Evolutionary conservation across 331 rosid genomes (phyloP), one percentile per base, ranked within the genome.

Genomic region (Acacia concinna): DNA sequence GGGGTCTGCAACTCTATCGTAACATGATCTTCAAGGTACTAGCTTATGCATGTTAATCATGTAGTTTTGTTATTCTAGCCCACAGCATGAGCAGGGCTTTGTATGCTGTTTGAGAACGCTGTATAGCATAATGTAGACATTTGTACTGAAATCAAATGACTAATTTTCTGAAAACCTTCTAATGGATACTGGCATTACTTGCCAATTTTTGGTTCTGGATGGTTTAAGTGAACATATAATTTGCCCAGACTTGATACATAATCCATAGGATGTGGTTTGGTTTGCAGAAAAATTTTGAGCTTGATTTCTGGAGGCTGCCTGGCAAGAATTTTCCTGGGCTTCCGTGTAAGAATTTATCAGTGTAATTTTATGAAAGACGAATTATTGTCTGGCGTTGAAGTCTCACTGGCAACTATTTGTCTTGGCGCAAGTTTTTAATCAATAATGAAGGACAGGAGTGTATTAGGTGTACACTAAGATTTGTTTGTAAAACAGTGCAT

Each of bases 41-140:
- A 77, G 67, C 41, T 32, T 68, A 63, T 68, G 78, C 62, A 60
- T 76, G 82, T 18, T 59, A 66, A 40, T 46, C 44, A 73, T 30
- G 13, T 60, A 20, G 66, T 71, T 65, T 82, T 56, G 27, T 71
- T 46, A 18, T 57, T 78, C 79, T 49, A 35, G 79, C 41, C 65
- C 69, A 68, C 68, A 49, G 57, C 30, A 9, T 17, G 32, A 41
- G 52, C 6, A 56, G 54, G 65, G 54, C 60, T 67, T 73, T 32
- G 69, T 51, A 10, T 77, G 57, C 68, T 5, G 35, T 60, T 31
- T 13, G 70, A 82, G 68, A 40, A 59, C 77, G 35, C 21, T 64
- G 83, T 83, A 44, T 40, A 23, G 65, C 73, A 68, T 82, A 71
- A 47, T 34, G 28, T 71, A 79, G n/a, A 64, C 76, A 70, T 81